Conservation (phyloP, 1,284 basidiomycete species). For the Cutaneotrichosporon daszewskae region DNA sequence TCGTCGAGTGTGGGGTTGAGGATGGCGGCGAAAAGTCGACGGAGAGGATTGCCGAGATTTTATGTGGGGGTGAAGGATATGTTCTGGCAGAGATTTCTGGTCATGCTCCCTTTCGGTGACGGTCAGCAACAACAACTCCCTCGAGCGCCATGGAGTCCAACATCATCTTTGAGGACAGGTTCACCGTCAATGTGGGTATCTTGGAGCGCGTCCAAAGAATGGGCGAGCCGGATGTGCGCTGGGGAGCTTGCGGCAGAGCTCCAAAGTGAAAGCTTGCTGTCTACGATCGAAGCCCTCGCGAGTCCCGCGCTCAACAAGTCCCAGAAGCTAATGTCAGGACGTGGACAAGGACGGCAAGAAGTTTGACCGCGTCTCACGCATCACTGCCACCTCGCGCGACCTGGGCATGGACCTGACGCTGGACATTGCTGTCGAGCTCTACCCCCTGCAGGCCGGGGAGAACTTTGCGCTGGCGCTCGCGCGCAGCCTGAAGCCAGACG, state of each 20-base stretch:
- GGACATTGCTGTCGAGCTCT: constrained; percentile 86
- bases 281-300: too few species aligned
- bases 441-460: constrained; percentile 63
- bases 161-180: constrained; percentile 77
- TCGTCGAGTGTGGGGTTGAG: too few species aligned
- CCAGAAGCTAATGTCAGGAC: constrained; percentile 15
- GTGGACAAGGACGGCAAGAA: constrained; percentile 90
- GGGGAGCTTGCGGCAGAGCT: not conserved
- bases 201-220: not conserved
- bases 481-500: constrained; percentile 64
- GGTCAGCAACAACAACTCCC: not conserved
- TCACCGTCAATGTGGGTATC: constrained; percentile 62
- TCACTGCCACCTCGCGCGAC: constrained; percentile 76
- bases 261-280: too few species aligned
- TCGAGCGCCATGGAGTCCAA: constrained; percentile 24
- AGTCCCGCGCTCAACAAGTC: too few species aligned
- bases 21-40: not conserved
- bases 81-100: not conserved
- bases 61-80: not conserved
- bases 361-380: constrained; percentile 64
- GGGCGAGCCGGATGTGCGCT: too few species aligned
- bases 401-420: constrained; percentile 83
- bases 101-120: not conserved
- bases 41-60: not conserved
- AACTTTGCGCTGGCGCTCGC: constrained; percentile 81